phyloP scores from a whole-genome alignment of 2,329 filamentous ascomycete genomes.

The Microascus cirrosus region DNA sequence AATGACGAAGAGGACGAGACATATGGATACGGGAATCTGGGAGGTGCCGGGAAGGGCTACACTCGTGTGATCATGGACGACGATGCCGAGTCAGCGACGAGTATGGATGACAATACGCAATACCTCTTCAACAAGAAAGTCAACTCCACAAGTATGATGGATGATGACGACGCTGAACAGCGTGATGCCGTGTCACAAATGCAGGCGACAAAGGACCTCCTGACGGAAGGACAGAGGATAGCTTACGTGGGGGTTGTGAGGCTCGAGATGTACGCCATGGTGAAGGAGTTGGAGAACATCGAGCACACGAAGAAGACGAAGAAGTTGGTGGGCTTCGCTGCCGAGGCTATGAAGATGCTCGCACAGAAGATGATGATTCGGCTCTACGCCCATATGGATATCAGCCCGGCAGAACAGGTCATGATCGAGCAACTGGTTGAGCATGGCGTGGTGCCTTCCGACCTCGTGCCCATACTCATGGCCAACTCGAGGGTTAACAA shows the following conservation, averaged over 20 bases:
- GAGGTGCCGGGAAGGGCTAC: conserved; percentile 89
- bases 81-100: conserved; percentile 85
- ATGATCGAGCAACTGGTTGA: conserved; percentile 97
- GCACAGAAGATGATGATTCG: conserved; percentile 96
- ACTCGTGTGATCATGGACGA: conserved; percentile 92
- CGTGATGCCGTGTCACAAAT: conserved; percentile 82
- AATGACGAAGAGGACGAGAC: conserved; percentile 57
- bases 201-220: conserved; percentile 87
- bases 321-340: conserved; percentile 57
- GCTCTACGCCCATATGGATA: conserved; percentile 93
- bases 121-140: conserved; percentile 75
- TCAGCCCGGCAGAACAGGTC: conserved; percentile 79
- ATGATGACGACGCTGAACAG: conserved; percentile 63
- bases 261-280: conserved; percentile 69
- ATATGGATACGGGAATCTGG: conserved; percentile 64
- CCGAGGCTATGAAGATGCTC: conserved; percentile 88
- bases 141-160: conserved; percentile 45
- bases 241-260: conserved; percentile 89
- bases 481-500: conserved; percentile 89
- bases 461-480: conserved; percentile 80
- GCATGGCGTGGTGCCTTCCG: conserved; percentile 76
- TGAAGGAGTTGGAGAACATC: conserved; percentile 53
- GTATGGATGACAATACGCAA: conserved; percentile 92
- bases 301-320: conserved; percentile 43
- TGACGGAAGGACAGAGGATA: conserved; percentile 91